Evolutionary conservation across 495 filamentous ascomycete species (phyloP).

Genomic region (Cairneyella variabilis): DNA sequence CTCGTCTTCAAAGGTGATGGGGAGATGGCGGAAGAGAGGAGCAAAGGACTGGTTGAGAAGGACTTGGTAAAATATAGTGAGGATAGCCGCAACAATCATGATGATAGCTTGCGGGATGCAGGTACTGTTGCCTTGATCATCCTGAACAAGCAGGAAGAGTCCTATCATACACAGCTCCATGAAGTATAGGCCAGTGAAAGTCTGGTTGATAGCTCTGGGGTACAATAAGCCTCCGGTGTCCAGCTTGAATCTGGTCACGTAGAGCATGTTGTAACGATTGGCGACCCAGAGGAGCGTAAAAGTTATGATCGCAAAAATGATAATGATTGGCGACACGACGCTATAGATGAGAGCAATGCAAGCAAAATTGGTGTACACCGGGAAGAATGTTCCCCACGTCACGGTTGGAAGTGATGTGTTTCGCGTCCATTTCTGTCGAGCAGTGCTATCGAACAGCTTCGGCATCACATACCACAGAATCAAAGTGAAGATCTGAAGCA

Average conservation of each 20-base stretch:
- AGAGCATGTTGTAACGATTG: conserved; percentile 94
- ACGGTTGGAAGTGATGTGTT: conserved; percentile 75
- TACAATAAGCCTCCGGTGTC: conserved; percentile 95
- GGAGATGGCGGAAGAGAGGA: conserved; percentile 83
- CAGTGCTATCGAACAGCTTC: conserved; percentile 78
- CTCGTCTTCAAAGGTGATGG: conserved; percentile 94
- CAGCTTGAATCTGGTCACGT: conserved; percentile 84
- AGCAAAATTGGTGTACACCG: conserved; percentile 91
- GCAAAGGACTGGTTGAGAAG: conserved; percentile 82
- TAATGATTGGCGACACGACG: conserved; percentile 84
- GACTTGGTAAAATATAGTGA: conserved; percentile 78
- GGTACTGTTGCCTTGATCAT: conserved; percentile 51
- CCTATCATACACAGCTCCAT: conserved; percentile 92
- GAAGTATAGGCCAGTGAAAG: conserved; percentile 90
- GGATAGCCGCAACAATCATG: conserved; percentile 72
- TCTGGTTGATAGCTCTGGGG: conserved; percentile 90
- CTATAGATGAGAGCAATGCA: conserved; percentile 93
- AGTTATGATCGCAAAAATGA: conserved; percentile 90
- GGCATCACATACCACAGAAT: conserved; percentile 77
- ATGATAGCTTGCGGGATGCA: conserved; percentile 83
- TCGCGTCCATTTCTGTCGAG: conserved; percentile 82
- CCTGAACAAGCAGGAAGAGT: conserved; percentile 80
- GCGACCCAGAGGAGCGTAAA: conserved; percentile 95
- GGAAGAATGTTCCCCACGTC: conserved; percentile 92
- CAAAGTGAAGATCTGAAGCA: conserved; percentile 78